These are phyloP conservation scores for Daldinia caldariorum DNA, from an alignment of 495 filamentous ascomycete genomes.

Conservation along the genomic window DNA sequence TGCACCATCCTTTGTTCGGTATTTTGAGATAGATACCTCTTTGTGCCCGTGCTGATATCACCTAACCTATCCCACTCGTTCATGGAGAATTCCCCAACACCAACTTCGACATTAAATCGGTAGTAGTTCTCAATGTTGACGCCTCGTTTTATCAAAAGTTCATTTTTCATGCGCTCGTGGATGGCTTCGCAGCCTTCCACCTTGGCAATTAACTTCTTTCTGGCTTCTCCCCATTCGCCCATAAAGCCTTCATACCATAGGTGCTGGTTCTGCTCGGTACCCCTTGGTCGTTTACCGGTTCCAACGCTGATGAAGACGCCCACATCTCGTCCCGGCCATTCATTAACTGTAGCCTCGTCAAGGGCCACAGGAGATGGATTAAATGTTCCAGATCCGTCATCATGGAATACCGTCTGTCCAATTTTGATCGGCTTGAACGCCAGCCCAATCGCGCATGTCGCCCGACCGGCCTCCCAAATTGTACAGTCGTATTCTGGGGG, in stretches of 20 bases:
- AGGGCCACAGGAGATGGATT: conserved; percentile 87
- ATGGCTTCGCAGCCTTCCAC: conserved; percentile 95
- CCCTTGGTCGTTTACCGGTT: conserved; percentile 85
- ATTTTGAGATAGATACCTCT: conserved; percentile 77
- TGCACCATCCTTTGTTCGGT: conserved; percentile 80
- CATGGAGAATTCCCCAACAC: conserved; percentile 98
- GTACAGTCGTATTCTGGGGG: conserved; percentile 88
- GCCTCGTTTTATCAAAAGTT: conserved; percentile 77
- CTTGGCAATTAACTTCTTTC: conserved; percentile 81
- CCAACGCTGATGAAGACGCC: conserved; percentile 91
- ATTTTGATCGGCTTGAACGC: conserved; percentile 97
- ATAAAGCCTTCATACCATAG: conserved; percentile 96
- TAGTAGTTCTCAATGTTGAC: conserved; percentile 94
- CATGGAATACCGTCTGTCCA: conserved; percentile 91
- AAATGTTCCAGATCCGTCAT: conserved; percentile 91
- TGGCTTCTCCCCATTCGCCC: conserved; percentile 90
- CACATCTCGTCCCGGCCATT: conserved; percentile 92
- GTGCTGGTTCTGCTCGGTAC: conserved; percentile 71
- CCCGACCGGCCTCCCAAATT: conserved; percentile 95
- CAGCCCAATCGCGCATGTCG: conserved; percentile 89
- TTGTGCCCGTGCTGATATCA: conserved; percentile 92
- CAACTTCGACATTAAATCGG: conserved; percentile 95
- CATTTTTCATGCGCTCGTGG: conserved; percentile 81
- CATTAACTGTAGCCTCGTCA: conserved; percentile 89
- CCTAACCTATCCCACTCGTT: conserved; percentile 95